Evolutionary conservation across 2,329 filamentous ascomycete genomes (phyloP), one percentile per base, ranked within the genome.

Genomic region (Colletotrichum navitas): DNA sequence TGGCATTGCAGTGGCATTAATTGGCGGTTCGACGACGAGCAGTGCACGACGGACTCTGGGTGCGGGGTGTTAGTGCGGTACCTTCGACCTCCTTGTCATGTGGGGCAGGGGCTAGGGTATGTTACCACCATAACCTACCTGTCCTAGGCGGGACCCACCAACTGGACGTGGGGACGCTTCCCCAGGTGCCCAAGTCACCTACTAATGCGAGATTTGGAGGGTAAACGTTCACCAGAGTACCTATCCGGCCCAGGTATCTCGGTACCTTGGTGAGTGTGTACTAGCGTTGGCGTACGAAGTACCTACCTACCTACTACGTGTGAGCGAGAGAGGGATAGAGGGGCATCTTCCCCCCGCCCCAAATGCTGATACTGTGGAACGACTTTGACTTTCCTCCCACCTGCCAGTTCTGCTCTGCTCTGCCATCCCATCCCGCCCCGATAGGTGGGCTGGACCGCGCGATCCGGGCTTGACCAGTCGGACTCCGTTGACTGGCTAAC

Each of bases 181-280:
- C 24, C 8, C 47, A 52, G 36, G 26, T 32, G 14, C 26, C 8
- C 39, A 60, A 58, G 67, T 72, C 62, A 2, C 51, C 4, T 26
- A n/a, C 56, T 66, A 72, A 61, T 60, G 32, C 16, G 7, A 7
- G 16, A 5, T 8, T 16, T 14, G 0, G 12, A 1, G 70, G 70
- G 21, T 71, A 72, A 72, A 71, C 32, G 21, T 51, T 72, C 45
- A 71, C 3, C 69, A 72, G 69, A 69, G 69, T 68, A 68, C 39
- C 39, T 1, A 16, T 5, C 11, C 14, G 3, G 36, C 36, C 36
- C 11, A 39, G 5, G 36, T 39, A 39, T 12, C 36, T 5, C 2
- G 6, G 41, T 43, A n/a, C 43, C 11, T 36, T 36, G 7, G 34
- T 36, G 3, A 18, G 1, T 16, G 11, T 6, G 14, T 41, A 39